phyloP scores from a whole-genome alignment of 345 rosid species.

The Eucalyptus pumila region DNA sequence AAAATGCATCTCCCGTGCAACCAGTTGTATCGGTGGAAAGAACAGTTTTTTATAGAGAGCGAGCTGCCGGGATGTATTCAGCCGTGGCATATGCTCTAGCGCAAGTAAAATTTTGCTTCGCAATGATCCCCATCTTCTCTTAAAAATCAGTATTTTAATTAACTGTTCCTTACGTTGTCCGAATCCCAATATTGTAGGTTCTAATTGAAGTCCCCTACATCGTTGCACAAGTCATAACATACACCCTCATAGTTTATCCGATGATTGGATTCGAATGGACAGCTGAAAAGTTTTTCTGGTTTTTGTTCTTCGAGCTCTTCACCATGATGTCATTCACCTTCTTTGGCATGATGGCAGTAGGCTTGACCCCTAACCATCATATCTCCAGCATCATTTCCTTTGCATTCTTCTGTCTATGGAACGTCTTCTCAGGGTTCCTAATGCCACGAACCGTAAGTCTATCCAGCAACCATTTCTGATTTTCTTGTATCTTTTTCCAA shows the following conservation, averaged over 20 bases:
- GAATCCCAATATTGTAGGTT: background rate
- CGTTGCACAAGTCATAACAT: constrained; percentile 7
- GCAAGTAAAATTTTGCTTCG: constrained; percentile 11
- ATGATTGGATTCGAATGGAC: constrained; percentile 38
- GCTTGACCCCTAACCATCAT: constrained; percentile 30
- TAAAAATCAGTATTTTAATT: background rate
- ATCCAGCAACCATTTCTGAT: background rate
- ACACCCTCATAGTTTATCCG: constrained; percentile 17
- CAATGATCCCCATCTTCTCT: background rate
- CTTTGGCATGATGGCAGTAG: constrained; percentile 32
- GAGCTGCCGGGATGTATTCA: constrained; percentile 47
- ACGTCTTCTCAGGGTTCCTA: constrained; percentile 29
- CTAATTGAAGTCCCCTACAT: constrained; percentile 28
- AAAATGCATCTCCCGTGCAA: constrained; percentile 17
- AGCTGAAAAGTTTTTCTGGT: constrained; percentile 31
- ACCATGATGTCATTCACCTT: constrained; percentile 28
- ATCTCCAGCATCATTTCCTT: constrained; percentile 8
- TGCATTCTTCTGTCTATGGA: constrained; percentile 22
- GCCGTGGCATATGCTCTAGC: constrained; percentile 37
- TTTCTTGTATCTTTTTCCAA: background rate
- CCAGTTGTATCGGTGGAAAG: constrained; percentile 30
- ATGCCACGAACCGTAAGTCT: constrained; percentile 21
- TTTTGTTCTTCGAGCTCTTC: constrained; percentile 31
- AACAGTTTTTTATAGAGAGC: constrained; percentile 32
- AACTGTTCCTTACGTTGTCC: background rate